A percentile compares a stretch with the other conserved stretches of the same genome.
Conservation (phyloP, 2,329 filamentous ascomycete genomes). For the Clonostachys byssicola region DNA sequence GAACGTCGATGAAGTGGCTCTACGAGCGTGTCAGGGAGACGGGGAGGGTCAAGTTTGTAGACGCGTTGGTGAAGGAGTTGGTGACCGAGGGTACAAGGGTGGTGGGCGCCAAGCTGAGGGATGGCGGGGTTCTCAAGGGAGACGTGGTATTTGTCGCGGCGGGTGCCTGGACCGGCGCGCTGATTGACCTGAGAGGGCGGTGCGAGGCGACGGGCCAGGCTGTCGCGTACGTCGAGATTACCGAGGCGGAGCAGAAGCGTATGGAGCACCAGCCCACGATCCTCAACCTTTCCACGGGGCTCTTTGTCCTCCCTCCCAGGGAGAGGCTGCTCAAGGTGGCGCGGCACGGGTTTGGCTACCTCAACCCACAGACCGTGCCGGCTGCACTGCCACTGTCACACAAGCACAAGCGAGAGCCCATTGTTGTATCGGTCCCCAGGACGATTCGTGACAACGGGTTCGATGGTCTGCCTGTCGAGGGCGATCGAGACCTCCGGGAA, state of each 20-base stretch:
- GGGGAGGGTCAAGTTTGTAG: slow-evolving; percentile 51
- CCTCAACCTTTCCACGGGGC: slow-evolving; percentile 65
- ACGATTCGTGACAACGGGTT: slow-evolving; percentile 31
- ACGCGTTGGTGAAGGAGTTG: slow-evolving; percentile 40
- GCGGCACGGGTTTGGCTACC: slow-evolving; percentile 65
- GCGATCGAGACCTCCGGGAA: slow-evolving; percentile 53
- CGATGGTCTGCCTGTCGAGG: slow-evolving; percentile 53
- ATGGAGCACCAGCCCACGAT: slow-evolving; percentile 67
- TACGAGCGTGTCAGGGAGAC: slow-evolving; percentile 48
- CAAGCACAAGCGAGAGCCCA: slow-evolving; percentile 14
- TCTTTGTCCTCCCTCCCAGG: slow-evolving; percentile 71
- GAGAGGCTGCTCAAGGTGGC: slow-evolving; percentile 63
- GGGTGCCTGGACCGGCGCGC: slow-evolving; percentile 78
- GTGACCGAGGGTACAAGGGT: slow-evolving; percentile 30
- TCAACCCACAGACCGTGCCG: slow-evolving; percentile 40
- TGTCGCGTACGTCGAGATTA: slow-evolving; percentile 73
- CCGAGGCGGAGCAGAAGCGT: slow-evolving; percentile 61
- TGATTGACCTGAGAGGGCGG: slow-evolving; percentile 74
- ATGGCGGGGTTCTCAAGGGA: slow-evolving; percentile 39
- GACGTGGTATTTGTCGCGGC: slow-evolving; percentile 78
- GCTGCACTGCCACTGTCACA: slow-evolving; percentile 23
- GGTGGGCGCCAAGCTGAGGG: slow-evolving; percentile 46
- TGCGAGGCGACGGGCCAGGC: slow-evolving; percentile 79
- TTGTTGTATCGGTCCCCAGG: slow-evolving; percentile 27
- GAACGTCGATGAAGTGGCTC: slow-evolving; percentile 63